phyloP scores from a whole-genome alignment of 2,329 filamentous ascomycete genomes.

The Colletotrichum tanaceti region DNA sequence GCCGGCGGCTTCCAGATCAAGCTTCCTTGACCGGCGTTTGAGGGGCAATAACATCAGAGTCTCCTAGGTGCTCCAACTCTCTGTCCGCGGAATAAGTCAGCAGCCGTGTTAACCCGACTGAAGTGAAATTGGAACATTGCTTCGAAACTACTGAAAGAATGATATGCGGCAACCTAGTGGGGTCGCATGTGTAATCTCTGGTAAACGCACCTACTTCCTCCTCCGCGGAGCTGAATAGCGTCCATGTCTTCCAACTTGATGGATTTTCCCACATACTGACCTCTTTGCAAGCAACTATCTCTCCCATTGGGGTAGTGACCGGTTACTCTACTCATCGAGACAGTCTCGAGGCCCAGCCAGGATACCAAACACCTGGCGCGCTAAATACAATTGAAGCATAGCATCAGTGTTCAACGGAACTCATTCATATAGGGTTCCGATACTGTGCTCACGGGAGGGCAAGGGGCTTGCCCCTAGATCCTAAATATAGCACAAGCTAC shows the following conservation, averaged over 20 bases:
- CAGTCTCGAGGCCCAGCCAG: constrained; percentile 4
- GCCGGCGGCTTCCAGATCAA: no score
- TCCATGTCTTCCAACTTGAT: neutral
- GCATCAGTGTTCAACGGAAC: constrained; percentile 2
- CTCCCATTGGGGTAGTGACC: no score
- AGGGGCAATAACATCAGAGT: neutral
- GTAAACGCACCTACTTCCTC: neutral
- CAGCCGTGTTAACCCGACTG: no score
- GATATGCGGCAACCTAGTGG: no score
- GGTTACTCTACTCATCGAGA: neutral
- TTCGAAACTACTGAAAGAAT: neutral
- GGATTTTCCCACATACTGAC: constrained; percentile 3
- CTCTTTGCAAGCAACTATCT: neutral
- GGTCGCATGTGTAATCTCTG: neutral
- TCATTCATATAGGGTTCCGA: constrained; percentile 9
- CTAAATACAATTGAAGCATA: constrained; percentile 19
- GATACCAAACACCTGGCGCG: constrained; percentile 18
- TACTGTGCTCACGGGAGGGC: neutral
- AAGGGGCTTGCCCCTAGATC: no score
- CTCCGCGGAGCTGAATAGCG: neutral
- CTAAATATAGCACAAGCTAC: no score
- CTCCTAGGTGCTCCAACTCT: neutral
- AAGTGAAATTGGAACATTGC: neutral
- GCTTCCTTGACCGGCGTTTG: neutral
- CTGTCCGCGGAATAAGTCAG: neutral